phyloP scores from a whole-genome alignment of 306 rosid species.

The Elaeagnus macrophylla region DNA sequence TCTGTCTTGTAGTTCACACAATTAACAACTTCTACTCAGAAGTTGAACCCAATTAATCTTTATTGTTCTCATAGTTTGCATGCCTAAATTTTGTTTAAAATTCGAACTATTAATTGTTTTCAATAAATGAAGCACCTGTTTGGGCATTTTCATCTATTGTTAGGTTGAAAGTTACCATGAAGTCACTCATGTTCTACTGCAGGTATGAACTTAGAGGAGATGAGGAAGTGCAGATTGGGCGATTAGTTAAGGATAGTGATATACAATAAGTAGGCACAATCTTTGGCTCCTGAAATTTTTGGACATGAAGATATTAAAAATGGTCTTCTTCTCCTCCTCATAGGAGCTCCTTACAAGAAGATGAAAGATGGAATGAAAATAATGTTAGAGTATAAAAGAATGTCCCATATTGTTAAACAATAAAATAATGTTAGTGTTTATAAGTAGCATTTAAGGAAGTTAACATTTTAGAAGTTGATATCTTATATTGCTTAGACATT shows the following conservation, averaged over 20 bases:
- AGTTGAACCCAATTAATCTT: background rate
- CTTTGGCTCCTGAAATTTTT: conserved; percentile 95
- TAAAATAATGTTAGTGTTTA: no score
- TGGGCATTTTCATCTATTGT: conserved; percentile 8
- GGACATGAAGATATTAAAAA: conserved; percentile 95
- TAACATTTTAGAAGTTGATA: no score
- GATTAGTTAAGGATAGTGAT: conserved; percentile 80
- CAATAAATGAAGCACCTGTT: conserved; percentile 2
- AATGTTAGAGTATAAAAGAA: no score
- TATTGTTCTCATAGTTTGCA: no score
- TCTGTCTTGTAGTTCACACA: background rate
- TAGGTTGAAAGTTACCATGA: conserved; percentile 9
- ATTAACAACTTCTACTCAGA: background rate
- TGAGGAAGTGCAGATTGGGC: conserved; percentile 66
- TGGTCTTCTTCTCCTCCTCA: conserved; percentile 86
- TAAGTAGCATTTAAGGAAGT: no score
- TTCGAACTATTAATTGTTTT: background rate
- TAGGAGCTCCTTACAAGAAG: conserved; percentile 85
- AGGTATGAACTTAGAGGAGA: conserved; percentile 85
- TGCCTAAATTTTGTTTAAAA: background rate
- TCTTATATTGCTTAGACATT: no score
- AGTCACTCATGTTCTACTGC: conserved; percentile 18
- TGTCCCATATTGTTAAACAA: no score
- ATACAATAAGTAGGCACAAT: conserved; percentile 73
- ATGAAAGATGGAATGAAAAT: conserved; percentile 98